Evolutionary conservation across 2,329 filamentous ascomycete species (phyloP).

Genomic region (Penicillium paneum): DNA sequence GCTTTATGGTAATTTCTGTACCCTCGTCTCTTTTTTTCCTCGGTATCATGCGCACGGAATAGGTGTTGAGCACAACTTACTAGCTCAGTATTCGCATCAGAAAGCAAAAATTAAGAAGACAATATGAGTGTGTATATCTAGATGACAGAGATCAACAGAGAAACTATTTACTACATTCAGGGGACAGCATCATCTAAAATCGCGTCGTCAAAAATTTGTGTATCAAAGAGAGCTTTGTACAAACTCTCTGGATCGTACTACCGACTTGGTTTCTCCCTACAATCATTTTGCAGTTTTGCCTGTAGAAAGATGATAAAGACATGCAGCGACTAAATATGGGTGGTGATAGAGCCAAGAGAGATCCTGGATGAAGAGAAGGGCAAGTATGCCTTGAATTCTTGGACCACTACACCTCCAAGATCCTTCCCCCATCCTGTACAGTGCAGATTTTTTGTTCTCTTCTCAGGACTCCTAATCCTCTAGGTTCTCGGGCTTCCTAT

Average conservation of each 20-base stretch:
- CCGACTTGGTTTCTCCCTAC: not conserved
- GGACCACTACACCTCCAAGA: not conserved
- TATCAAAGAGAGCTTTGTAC: not conserved
- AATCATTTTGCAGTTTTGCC: not conserved
- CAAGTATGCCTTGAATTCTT: not conserved
- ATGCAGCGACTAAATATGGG: not conserved
- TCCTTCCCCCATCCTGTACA: no score
- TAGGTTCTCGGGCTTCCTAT: not conserved
- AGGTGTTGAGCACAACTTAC: not conserved
- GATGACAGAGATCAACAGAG: not conserved
- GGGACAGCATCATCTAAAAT: not conserved
- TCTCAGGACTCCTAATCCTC: not conserved
- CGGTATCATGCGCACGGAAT: not conserved
- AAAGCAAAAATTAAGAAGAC: not conserved
- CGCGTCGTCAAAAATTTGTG: not conserved
- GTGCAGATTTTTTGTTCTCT: not conserved
- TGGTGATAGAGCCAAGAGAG: not conserved
- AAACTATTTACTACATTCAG: not conserved
- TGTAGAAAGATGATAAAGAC: not conserved
- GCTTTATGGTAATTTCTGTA: not conserved
- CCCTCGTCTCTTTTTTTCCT: not conserved
- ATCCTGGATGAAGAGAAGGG: not conserved
- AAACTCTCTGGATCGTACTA: not conserved
- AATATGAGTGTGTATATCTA: not conserved
- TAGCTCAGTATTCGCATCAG: no score